Evolutionary conservation across 176 grass and related monocot species (phyloP).

Genomic region (Rhynchospora pubera): DNA sequence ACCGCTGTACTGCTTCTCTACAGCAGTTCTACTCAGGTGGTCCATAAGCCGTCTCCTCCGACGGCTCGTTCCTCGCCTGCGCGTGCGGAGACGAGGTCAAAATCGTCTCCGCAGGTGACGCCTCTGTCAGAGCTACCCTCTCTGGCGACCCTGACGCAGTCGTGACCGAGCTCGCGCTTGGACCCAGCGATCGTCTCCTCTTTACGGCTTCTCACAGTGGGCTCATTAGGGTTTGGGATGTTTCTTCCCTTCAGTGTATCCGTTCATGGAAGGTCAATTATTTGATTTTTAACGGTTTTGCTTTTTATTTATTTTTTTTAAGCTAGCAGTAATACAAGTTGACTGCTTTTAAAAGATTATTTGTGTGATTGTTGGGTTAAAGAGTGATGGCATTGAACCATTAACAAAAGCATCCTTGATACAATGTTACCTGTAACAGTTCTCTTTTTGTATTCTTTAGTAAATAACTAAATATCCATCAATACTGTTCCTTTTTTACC

Average conservation of each 20-base stretch:
- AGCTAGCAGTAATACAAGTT: neutral
- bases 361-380: neutral
- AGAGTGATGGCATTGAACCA: neutral
- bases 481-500: neutral
- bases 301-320: neutral
- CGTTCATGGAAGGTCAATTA: slow-evolving; percentile 81
- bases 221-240: slow-evolving; percentile 80
- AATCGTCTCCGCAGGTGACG: slow-evolving; percentile 43
- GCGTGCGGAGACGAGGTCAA: slow-evolving; percentile 74
- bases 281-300: neutral
- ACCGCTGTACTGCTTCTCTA: slow-evolving; percentile 57
- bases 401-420: neutral
- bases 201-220: slow-evolving; percentile 70
- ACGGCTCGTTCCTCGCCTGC: slow-evolving; percentile 64
- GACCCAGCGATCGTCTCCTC: slow-evolving; percentile 54
- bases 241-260: slow-evolving; percentile 59
- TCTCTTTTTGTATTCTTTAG: neutral
- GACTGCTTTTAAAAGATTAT: neutral
- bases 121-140: slow-evolving; percentile 39
- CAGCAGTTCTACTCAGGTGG: slow-evolving; percentile 92
- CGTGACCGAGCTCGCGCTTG: slow-evolving; percentile 54
- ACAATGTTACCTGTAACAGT: neutral
- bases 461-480: neutral
- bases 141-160: slow-evolving; percentile 53
- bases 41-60: slow-evolving; percentile 52